Evolutionary conservation across 2,329 filamentous ascomycete species (phyloP).

Genomic region (Fusarium torreyae): DNA sequence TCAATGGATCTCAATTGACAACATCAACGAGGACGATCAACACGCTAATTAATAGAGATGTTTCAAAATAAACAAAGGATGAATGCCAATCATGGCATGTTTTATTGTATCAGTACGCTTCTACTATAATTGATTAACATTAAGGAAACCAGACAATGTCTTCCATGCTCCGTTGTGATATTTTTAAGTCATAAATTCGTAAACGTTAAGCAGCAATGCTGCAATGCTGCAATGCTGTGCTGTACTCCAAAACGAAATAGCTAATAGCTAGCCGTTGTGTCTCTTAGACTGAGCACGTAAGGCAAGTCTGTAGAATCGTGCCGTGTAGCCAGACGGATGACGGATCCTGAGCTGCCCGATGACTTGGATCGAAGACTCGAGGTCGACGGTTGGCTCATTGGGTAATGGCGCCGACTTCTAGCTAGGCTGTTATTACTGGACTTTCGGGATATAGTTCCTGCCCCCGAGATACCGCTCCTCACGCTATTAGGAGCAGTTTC

Average conservation of each 20-base stretch:
- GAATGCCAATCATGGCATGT: background rate
- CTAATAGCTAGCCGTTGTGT: constrained; percentile 52
- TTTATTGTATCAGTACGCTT: constrained; percentile 16
- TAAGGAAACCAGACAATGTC: constrained; percentile 39
- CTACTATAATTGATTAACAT: constrained; percentile 40
- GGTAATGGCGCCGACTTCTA: constrained; percentile 60
- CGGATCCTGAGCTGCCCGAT: constrained; percentile 59
- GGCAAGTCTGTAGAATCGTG: constrained; percentile 54
- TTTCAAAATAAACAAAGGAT: background rate
- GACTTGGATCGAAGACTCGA: constrained; percentile 58
- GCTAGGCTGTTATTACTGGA: constrained; percentile 60
- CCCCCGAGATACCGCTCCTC: constrained; percentile 58
- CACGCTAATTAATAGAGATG: background rate
- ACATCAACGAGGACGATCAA: background rate
- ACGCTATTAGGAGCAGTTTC: constrained; percentile 70
- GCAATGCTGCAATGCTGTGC: constrained; percentile 10
- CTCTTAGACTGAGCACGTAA: constrained; percentile 57
- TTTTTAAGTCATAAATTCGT: constrained; percentile 47
- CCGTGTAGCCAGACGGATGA: constrained; percentile 64
- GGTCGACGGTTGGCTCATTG: constrained; percentile 56
- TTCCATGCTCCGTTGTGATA: constrained; percentile 19
- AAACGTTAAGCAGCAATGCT: constrained; percentile 33
- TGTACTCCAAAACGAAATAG: constrained; percentile 8
- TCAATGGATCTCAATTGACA: background rate
- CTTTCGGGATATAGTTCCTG: constrained; percentile 53